These are phyloP conservation scores for Ceratocystis huliohia DNA, from an alignment of 2,329 filamentous ascomycete genomes.

Conservation along the genomic window DNA sequence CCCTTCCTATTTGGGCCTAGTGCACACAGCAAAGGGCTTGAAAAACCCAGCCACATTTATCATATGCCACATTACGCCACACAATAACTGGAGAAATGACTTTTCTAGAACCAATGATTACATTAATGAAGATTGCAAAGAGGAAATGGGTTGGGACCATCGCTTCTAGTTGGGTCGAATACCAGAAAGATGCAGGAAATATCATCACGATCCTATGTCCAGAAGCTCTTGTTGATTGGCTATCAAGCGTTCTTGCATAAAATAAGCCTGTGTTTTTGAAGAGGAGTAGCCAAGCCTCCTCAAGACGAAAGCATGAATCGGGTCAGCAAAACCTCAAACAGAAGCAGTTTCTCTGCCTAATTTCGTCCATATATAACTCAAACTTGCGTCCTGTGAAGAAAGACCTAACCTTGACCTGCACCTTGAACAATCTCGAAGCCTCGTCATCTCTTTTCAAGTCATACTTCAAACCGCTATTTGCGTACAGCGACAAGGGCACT, in stretches of 20 bases:
- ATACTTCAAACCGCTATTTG: background rate
- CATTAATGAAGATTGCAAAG: background rate
- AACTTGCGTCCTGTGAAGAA: background rate
- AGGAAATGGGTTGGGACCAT: too few relatives aligned
- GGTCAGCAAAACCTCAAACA: background rate
- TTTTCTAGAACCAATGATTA: background rate
- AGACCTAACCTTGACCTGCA: background rate
- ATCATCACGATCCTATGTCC: too few relatives aligned
- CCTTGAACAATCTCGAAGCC: background rate
- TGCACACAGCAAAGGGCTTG: conserved; percentile 21
- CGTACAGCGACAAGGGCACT: background rate
- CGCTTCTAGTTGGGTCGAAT: too few relatives aligned
- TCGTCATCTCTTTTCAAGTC: background rate
- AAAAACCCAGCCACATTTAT: conserved; percentile 12
- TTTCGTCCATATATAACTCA: background rate
- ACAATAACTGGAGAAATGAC: background rate
- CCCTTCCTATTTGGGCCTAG: conserved; percentile 18
- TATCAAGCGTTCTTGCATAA: background rate
- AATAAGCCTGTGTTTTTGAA: background rate
- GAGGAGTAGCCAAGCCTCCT: background rate
- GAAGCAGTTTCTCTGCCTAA: conserved; percentile 3
- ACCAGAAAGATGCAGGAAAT: too few relatives aligned
- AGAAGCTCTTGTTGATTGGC: background rate
- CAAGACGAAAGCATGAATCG: background rate
- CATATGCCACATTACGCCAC: background rate